A percentile compares a stretch with the other conserved stretches of the same genome.
Evolutionary conservation across 2,329 filamentous ascomycete species (phyloP).

Genomic region (Fusarium tupiense): DNA sequence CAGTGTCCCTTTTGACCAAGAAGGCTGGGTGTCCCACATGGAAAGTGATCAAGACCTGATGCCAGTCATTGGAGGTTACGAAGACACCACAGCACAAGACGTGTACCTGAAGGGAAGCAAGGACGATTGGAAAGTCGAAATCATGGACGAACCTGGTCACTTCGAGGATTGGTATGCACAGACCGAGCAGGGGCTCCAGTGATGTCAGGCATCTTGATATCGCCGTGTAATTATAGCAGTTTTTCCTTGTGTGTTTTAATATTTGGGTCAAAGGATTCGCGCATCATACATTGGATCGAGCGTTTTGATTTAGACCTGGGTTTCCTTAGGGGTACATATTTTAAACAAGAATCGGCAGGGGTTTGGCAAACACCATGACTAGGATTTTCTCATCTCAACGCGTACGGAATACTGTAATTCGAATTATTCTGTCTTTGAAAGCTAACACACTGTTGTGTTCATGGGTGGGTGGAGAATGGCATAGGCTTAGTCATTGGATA

Average conservation of each 20-base stretch:
- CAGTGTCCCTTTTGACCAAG: constrained; percentile 14
- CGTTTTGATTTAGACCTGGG: constrained; percentile 21
- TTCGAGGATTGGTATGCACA: constrained; percentile 48
- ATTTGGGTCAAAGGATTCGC: constrained; percentile 2
- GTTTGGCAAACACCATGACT: background rate
- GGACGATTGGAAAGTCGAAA: constrained; percentile 50
- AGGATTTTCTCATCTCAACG: background rate
- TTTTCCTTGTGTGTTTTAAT: constrained; percentile 16
- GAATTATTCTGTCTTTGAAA: background rate
- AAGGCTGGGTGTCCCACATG: constrained; percentile 21
- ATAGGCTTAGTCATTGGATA: constrained; percentile 38
- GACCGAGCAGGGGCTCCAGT: constrained; percentile 38
- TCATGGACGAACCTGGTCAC: constrained; percentile 45
- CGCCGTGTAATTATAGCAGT: background rate
- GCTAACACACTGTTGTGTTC: background rate
- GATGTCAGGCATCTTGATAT: background rate
- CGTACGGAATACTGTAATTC: background rate
- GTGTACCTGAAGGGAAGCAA: constrained; percentile 47
- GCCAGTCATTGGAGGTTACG: constrained; percentile 17
- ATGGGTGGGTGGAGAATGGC: constrained; percentile 1
- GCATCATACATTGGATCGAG: constrained; percentile 19
- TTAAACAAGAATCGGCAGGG: background rate
- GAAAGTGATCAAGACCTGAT: constrained; percentile 14
- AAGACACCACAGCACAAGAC: constrained; percentile 36
- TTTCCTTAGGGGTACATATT: constrained; percentile 8